Conservation (phyloP, 768 basidiomycete genomes). For the Aureoboletus auriporus region DNA sequence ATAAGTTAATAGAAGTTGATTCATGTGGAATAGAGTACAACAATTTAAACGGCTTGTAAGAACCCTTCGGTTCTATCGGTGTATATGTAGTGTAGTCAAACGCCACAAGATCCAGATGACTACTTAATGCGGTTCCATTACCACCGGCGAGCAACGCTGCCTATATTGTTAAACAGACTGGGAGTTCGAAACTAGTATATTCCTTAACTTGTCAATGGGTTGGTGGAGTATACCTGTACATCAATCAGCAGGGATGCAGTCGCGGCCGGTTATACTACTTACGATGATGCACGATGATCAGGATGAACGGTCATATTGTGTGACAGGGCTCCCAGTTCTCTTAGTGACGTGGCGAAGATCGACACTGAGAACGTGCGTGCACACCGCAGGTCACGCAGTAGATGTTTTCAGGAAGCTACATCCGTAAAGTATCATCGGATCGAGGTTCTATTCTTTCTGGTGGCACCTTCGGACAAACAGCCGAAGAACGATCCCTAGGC, state of each 20-base stretch:
- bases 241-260: constrained; percentile 98
- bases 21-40: no score
- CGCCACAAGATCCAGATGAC: no score
- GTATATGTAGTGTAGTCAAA: no score
- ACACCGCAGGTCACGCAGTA: constrained; percentile 77
- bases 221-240: constrained; percentile 95
- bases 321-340: constrained; percentile 83
- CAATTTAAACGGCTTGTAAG: no score
- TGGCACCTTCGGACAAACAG: constrained; percentile 65
- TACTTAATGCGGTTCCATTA: no score
- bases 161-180: no score
- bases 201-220: constrained; percentile 66
- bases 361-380: constrained; percentile 96
- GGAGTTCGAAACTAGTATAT: no score
- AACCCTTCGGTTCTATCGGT: no score
- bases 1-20: no score
- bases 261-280: constrained; percentile 96
- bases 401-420: constrained; percentile 85
- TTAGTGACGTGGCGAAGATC: constrained; percentile 92
- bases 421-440: constrained; percentile 77
- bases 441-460: constrained; percentile 77
- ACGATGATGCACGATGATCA: constrained; percentile 94
- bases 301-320: constrained; percentile 86
- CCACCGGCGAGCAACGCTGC: no score
- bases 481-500: constrained; percentile 45